Base-by-base conservation (phyloP, 768 basidiomycete species). In the Neoboletus brunneissimus region DNA sequence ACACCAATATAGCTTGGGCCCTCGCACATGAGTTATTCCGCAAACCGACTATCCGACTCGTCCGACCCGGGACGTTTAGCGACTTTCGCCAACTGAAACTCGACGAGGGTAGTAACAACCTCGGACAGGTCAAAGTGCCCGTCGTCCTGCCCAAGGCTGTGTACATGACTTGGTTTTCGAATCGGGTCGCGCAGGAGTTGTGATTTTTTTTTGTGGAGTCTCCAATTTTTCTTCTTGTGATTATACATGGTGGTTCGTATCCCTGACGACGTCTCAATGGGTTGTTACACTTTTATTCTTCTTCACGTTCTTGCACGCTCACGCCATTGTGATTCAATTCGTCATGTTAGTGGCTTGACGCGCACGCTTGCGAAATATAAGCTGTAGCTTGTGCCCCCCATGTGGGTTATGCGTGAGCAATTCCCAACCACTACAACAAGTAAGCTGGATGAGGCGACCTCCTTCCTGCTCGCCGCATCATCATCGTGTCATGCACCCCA, bases 11-110 rank as follows among this genome's bases (percentile, higher is more conserved):
- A 20, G 4, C 1, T 4, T 52, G 38, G 23, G 32, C 29, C 15
- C 18, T 47, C 22, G 7, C 46, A 18, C 29, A 23, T n/a, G 55
- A 45, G 0, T 4, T 5, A 2, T n/a, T 64, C 11, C 42, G 59
- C 35, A 53, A 51, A 31, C 67, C 64, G 29, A 66, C 64, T n/a
- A 46, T 69, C 32, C 56, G 69, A 27, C 51, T 70, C 9, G 59
- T 68, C 20, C 43, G 50, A 32, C 10, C 49, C 1, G 66, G 64
- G 16, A 66, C 69, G 7, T 69, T 69, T 43, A 51, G 55, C 8
- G 67, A 54, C 0, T 70, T 59, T 38, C 55, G 60, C n/a, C 61
- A 55, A n/a, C 31, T 58, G 35, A 68, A 49, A 25, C 47, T 52
- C 11, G 64, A 69, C 27, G 49, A 53, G 35, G 48, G 54, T 1